These are phyloP conservation scores for Rhytidhysteron rufulum DNA, from an alignment of 2,329 filamentous ascomycete species.

Conservation along the genomic window DNA sequence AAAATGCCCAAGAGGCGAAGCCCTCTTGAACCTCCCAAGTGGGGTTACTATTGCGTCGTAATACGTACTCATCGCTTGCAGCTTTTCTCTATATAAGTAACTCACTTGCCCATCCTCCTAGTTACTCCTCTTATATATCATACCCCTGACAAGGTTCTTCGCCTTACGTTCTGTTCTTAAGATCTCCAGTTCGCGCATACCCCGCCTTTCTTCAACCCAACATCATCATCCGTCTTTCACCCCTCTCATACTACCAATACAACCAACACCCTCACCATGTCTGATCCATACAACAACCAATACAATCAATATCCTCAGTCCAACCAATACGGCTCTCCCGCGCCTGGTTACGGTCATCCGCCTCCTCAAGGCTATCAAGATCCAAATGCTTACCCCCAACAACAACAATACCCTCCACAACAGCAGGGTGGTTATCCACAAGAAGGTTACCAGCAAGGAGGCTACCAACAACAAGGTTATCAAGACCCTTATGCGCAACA, in stretches of 20 bases:
- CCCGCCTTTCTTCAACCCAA: too few relatives aligned
- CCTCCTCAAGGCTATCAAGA: slow-evolving; percentile 14
- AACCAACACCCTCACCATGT: slow-evolving; percentile 38
- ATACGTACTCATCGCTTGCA: too few relatives aligned
- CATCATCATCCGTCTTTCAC: too few relatives aligned
- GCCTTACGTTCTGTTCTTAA: too few relatives aligned
- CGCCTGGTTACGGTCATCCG: slow-evolving; percentile 27
- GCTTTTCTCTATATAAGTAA: too few relatives aligned
- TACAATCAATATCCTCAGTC: slow-evolving; percentile 19
- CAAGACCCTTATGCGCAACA: slow-evolving; percentile 27
- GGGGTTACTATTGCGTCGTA: too few relatives aligned
- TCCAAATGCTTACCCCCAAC: slow-evolving; percentile 3
- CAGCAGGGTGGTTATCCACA: slow-evolving; percentile 27
- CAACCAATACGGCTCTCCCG: slow-evolving; percentile 29
- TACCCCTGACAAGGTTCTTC: too few relatives aligned
- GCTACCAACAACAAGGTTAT: slow-evolving; percentile 31
- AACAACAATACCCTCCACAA: slow-evolving; percentile 2
- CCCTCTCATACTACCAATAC: not conserved
- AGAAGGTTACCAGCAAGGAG: slow-evolving; percentile 30
- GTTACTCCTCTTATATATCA: too few relatives aligned
- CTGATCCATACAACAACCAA: slow-evolving; percentile 48
- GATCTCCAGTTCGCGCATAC: too few relatives aligned
- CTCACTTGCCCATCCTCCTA: too few relatives aligned
- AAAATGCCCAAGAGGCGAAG: too few relatives aligned
- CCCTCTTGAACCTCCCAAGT: too few relatives aligned